Conservation (phyloP, 352 stramenopile species). For the Phytophthora europaea region DNA sequence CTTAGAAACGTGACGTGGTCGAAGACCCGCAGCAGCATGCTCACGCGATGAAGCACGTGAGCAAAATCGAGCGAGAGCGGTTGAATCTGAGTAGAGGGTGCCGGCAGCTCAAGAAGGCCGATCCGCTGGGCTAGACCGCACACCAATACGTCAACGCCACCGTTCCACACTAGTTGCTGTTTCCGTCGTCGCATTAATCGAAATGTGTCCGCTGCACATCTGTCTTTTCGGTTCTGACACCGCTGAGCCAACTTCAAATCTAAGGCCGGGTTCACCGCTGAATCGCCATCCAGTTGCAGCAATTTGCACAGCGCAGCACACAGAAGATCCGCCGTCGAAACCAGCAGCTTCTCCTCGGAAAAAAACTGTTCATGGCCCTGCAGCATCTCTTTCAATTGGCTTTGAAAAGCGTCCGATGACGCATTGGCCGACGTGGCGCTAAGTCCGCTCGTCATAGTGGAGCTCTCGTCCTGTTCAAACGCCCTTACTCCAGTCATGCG, state of each 20-base stretch:
- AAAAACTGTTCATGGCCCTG: constrained; percentile 42
- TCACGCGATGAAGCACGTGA: constrained; percentile 46
- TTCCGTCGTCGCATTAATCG: constrained; percentile 44
- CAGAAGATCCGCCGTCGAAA: constrained; percentile 43
- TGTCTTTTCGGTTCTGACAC: constrained; percentile 10
- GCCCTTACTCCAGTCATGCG: neutral
- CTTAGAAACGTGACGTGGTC: constrained; percentile 78
- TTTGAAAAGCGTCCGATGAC: constrained; percentile 12
- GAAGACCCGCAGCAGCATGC: constrained; percentile 63
- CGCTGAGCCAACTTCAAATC: neutral
- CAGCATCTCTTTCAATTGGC: constrained; percentile 39
- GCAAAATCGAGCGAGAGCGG: constrained; percentile 25
- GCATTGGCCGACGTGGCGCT: neutral
- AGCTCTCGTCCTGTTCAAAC: neutral
- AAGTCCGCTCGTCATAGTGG: neutral
- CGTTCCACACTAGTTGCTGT: constrained; percentile 50
- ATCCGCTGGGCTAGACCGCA: constrained; percentile 14
- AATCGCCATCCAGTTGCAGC: constrained; percentile 45
- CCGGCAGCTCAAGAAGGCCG: constrained; percentile 2
- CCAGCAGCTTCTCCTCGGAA: constrained; percentile 39
- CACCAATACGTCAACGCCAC: constrained; percentile 44
- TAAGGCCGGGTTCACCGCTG: neutral
- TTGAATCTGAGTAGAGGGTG: neutral
- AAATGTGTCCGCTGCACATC: constrained; percentile 38
- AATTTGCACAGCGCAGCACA: constrained; percentile 55